phyloP scores from a whole-genome alignment of 2,329 filamentous ascomycete species.

The Amesomyces nigricolor region DNA sequence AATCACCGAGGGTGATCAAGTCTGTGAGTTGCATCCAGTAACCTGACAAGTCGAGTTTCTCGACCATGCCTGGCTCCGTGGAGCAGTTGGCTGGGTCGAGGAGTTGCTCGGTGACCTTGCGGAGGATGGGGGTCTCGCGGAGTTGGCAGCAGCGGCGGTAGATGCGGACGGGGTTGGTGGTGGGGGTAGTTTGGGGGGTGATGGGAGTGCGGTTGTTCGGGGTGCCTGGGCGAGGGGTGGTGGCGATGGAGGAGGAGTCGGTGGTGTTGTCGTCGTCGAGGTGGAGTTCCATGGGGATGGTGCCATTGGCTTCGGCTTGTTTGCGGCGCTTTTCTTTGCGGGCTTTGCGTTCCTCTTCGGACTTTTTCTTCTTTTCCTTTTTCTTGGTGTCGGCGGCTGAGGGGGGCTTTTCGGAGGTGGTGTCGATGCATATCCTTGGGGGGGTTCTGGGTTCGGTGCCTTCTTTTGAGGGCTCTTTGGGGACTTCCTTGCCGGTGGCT shows the following conservation, averaged over 20 bases:
- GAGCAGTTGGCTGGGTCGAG: slow-evolving; percentile 62
- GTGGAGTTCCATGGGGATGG: slow-evolving; percentile 76
- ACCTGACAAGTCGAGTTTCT: slow-evolving; percentile 75
- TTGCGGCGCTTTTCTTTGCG: slow-evolving; percentile 83
- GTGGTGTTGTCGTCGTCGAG: slow-evolving; percentile 47
- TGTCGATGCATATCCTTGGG: background rate
- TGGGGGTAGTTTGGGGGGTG: slow-evolving; percentile 42
- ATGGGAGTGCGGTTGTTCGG: slow-evolving; percentile 50
- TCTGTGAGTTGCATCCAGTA: slow-evolving; percentile 81
- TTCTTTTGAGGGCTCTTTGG: slow-evolving; percentile 38
- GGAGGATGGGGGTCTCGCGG: slow-evolving; percentile 84
- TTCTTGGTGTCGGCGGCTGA: slow-evolving; percentile 54
- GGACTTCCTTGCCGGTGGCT: slow-evolving; percentile 36
- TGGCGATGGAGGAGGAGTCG: slow-evolving; percentile 41
- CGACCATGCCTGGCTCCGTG: slow-evolving; percentile 66
- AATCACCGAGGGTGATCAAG: slow-evolving; percentile 83
- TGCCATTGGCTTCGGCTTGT: slow-evolving; percentile 81
- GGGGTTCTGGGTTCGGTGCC: slow-evolving; percentile 24
- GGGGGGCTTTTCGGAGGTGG: slow-evolving; percentile 18
- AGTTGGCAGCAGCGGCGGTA: slow-evolving; percentile 93
- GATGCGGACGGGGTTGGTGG: slow-evolving; percentile 85
- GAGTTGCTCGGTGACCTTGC: slow-evolving; percentile 86
- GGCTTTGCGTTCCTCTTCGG: slow-evolving; percentile 86
- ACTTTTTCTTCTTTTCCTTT: slow-evolving; percentile 94
- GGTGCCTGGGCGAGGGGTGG: slow-evolving; percentile 27